These are phyloP conservation scores for Leccinum pachyderme DNA, from an alignment of 1,284 basidiomycete species.

Conservation along the genomic window DNA sequence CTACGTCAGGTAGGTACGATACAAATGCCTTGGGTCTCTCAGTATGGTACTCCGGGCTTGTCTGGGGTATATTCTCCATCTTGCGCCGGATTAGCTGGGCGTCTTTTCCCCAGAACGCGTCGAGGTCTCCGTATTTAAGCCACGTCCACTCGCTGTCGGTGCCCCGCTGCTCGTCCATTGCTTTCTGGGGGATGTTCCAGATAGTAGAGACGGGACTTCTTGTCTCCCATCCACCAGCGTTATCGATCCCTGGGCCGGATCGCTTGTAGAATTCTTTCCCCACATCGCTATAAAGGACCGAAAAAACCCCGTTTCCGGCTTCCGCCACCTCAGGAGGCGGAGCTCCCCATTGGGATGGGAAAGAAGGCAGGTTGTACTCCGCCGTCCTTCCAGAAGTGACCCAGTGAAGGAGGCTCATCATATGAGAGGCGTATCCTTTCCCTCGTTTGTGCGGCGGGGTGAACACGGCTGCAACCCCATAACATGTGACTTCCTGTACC, in stretches of 20 bases:
- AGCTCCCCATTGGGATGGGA: slow-evolving; percentile 41
- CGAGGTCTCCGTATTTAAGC: slow-evolving; percentile 15
- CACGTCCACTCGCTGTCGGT: slow-evolving; percentile 26
- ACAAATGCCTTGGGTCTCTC: slow-evolving; percentile 14
- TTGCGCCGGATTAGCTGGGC: slow-evolving; percentile 27
- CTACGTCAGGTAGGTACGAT: slow-evolving; percentile 20
- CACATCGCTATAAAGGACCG: slow-evolving; percentile 64
- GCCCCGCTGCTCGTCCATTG: background rate
- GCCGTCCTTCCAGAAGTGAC: slow-evolving; percentile 34
- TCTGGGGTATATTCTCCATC: slow-evolving; percentile 13
- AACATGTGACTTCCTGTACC: slow-evolving; percentile 31
- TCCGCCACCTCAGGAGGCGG: slow-evolving; percentile 29
- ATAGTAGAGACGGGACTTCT: slow-evolving; percentile 41
- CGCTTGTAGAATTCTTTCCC: slow-evolving; percentile 51
- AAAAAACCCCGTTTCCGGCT: slow-evolving; percentile 41
- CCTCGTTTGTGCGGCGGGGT: slow-evolving; percentile 41
- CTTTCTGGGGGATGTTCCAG: slow-evolving; percentile 37
- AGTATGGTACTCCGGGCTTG: slow-evolving; percentile 6
- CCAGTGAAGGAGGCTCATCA: slow-evolving; percentile 51
- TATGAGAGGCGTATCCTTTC: slow-evolving; percentile 46
- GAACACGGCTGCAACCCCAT: slow-evolving; percentile 45
- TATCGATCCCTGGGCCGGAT: slow-evolving; percentile 39
- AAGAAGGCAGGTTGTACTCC: slow-evolving; percentile 28
- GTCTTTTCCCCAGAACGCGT: slow-evolving; percentile 17
- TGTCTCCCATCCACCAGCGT: slow-evolving; percentile 49